Percentiles rank a stretch among this genome's conserved stretches.
These are phyloP conservation scores for Noccaea caerulescens DNA, from an alignment of 345 rosid species.

Conservation along the genomic window DNA sequence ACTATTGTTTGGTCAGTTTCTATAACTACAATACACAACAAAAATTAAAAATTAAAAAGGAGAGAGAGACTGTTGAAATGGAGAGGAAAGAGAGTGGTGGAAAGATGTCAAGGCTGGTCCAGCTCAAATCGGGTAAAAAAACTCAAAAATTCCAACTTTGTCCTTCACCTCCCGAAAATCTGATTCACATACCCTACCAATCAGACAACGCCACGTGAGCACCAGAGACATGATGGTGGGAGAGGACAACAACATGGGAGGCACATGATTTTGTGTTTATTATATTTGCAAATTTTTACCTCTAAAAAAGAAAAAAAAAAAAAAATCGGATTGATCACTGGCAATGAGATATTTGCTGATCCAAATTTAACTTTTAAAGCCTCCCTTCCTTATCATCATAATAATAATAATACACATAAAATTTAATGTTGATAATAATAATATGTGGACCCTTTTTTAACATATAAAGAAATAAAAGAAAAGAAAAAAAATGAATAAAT, in stretches of 20 bases:
- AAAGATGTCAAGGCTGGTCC: constrained; percentile 50
- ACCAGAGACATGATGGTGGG: constrained; percentile 42
- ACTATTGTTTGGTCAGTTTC: constrained; percentile 22
- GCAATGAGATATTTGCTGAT: constrained; percentile 45
- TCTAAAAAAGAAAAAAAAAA: not conserved
- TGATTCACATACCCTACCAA: constrained; percentile 38
- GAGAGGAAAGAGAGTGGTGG: constrained; percentile 35
- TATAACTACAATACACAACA: constrained; percentile 7
- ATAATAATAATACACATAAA: constrained; percentile 20
- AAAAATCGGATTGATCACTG: constrained; percentile 26
- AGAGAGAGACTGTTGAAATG: constrained; percentile 25
- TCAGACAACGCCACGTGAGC: constrained; percentile 39
- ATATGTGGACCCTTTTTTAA: constrained; percentile 33
- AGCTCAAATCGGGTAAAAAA: constrained; percentile 49
- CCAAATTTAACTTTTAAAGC: constrained; percentile 42
- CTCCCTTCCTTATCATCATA: not conserved
- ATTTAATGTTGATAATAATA: constrained; percentile 8
- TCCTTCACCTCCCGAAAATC: constrained; percentile 27
- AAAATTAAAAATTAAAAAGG: not conserved
- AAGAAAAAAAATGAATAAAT: constrained; percentile 9
- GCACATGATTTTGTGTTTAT: constrained; percentile 46
- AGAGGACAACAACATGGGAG: constrained; percentile 41
- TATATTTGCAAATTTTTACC: constrained; percentile 19
- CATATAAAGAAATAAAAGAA: not conserved
- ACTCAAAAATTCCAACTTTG: constrained; percentile 9